Evolutionary conservation across 352 stramenopile genomes (phyloP), one percentile per base, ranked within the genome.

Genomic region (Phytophthora boehmeriae): DNA sequence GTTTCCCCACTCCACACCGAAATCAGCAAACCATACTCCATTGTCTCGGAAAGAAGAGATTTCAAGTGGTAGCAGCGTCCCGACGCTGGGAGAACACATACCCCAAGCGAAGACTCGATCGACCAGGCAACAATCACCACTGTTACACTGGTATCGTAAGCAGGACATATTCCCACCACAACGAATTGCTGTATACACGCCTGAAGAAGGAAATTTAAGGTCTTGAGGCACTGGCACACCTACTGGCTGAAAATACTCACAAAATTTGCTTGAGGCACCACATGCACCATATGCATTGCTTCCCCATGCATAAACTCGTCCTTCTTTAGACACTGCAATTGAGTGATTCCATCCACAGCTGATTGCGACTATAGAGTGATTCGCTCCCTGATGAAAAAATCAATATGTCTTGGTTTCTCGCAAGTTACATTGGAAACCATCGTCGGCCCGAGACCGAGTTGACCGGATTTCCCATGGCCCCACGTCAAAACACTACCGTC

Each of bases 221-320:
- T 11, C 27, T n/a, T 30, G 35, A 35, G 28, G 61, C 9, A 80
- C 43, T 11, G 57, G n/a, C 39, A 85, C 60, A 23, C 66, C 54
- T 8, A 80, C 71, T 10, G 73, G 73, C 5, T 71, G 42, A 36
- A 71, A 76, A 34, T 85, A 85, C 13, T 76, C 66, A 27, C 67
- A 66, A 49, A 85, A 85, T 19, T 73, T 82, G 23, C 73, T 85
- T 17, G 63, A 63, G 2, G 70, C 67, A 0, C 76, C 76, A 45
- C 76, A 80, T 2, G 63, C 70, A 8, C 76, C 73, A 20, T 66
- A 53, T 5, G 36, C 41, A 43, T 85, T 85, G 47, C 56, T 77
- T 13, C 76, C 75, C 73, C 76, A 83, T 14, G 60, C 55, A 36
- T 67, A 83, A 1, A 85, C 34, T 2, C 56, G 30, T 9, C 32